Evolutionary conservation across 1,284 basidiomycete species (phyloP), one percentile per base, ranked within the genome.

Genomic region (Exobasidium cylindrosporum): DNA sequence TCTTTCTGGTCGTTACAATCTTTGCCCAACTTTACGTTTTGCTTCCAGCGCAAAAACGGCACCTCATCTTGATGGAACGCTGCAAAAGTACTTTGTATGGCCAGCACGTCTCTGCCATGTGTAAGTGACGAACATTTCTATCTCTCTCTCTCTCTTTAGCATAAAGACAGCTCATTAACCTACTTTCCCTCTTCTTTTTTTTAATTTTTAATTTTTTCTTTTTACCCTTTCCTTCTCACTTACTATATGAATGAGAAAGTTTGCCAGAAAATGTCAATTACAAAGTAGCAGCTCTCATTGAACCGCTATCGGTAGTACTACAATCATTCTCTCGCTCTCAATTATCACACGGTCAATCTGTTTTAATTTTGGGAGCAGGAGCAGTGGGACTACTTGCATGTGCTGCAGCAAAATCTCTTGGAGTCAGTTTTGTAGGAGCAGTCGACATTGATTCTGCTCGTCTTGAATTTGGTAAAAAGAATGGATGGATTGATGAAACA

Each of bases 1-100:
- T 66, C 81, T 82, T 63, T 84, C 84, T 54, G 91, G 90, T n/a
- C 85, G 91, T 44, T 97, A 97, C 84, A 97, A 97, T 83, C 87
- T 97, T 63, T 97, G 94, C 85, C 87, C 87, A 3, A 69, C 76
- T 53, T 73, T 97, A 87, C 86, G 91, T 65, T 97, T 97, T 82
- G 90, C 89, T 74, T 88, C 86, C 64, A 89, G 87, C 58, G 94
- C 94, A 50, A 91, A 94, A 81, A 92, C 91, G 10, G 91, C 88
- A 81, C 94, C 94, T 52, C 94, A 97, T 78, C 84, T 90, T 26
- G 92, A 97, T 74, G 94, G 94, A 2, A 95, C 92, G 4, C 85
- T 97, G 54, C 90, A 92, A 80, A 86, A 87, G 62, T 84, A 85
- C 69, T 90, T 97, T 85, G 92, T 91, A 81, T 92, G 94, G 81